These are phyloP conservation scores for Pythium vanterpoolii DNA, from an alignment of 352 stramenopile species.

Conservation along the genomic window DNA sequence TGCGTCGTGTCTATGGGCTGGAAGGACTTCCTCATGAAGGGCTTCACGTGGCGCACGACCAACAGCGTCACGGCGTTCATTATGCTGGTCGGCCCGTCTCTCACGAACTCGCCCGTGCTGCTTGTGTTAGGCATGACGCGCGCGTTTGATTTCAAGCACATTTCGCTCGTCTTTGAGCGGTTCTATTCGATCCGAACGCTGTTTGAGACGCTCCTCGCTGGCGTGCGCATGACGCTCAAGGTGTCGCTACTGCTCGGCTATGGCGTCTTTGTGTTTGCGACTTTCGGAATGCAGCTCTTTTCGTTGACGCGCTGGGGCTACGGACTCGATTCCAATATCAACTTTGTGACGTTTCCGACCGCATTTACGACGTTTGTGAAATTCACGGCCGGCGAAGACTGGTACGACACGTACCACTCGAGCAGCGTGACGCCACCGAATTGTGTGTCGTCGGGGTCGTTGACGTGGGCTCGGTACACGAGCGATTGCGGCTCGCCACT, in stretches of 20 bases:
- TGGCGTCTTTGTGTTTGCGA: constrained; percentile 80
- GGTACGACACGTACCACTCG: constrained; percentile 75
- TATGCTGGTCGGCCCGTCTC: constrained; percentile 64
- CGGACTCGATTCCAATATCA: constrained; percentile 66
- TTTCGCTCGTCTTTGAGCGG: constrained; percentile 71
- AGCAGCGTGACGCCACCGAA: constrained; percentile 56
- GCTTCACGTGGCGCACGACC: constrained; percentile 73
- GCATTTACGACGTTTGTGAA: constrained; percentile 78
- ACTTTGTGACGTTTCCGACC: constrained; percentile 73
- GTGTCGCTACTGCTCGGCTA: constrained; percentile 80
- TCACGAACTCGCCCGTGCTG: constrained; percentile 58
- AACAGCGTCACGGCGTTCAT: constrained; percentile 74
- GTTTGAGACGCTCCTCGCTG: constrained; percentile 70
- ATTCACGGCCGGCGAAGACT: constrained; percentile 80
- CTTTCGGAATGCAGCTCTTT: constrained; percentile 80
- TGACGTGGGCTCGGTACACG: constrained; percentile 25
- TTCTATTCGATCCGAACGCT: constrained; percentile 66
- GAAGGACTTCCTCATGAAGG: constrained; percentile 82
- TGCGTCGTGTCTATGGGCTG: constrained; percentile 71
- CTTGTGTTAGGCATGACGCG: constrained; percentile 75
- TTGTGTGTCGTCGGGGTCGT: constrained; percentile 48
- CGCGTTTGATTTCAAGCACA: constrained; percentile 82
- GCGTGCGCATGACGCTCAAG: constrained; percentile 68
- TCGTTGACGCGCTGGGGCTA: constrained; percentile 76
- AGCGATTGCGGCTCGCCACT: constrained; percentile 68